A percentile compares a stretch with the other conserved stretches of the same genome.
These are phyloP conservation scores for Forsythia viridissima DNA, from an alignment of 257 asterid genomes.

Conservation along the genomic window DNA sequence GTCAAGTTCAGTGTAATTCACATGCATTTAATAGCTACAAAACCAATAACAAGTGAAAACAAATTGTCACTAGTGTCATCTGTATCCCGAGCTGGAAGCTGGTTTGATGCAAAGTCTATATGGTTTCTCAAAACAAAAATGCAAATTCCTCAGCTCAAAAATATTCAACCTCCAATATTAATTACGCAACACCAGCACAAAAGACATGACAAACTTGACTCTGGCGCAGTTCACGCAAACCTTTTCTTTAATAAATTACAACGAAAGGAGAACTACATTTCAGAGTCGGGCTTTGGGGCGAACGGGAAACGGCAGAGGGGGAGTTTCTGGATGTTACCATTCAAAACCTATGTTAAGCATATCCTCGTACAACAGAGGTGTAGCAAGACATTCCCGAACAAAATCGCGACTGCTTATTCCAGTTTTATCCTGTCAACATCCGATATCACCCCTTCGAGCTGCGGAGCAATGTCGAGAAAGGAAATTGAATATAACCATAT, in stretches of 20 bases:
- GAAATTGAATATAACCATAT: not conserved
- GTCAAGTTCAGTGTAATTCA: too few relatives aligned
- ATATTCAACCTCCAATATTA: too few relatives aligned
- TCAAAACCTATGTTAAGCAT: not conserved
- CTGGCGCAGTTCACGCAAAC: too few relatives aligned
- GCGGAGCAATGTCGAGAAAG: constrained; percentile 19
- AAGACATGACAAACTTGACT: not conserved
- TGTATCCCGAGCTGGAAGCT: too few relatives aligned
- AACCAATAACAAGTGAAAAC: not conserved
- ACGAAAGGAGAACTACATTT: not conserved
- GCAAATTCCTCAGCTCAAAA: too few relatives aligned
- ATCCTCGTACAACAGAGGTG: not conserved
- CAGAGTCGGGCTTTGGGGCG: not conserved
- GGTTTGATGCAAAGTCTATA: too few relatives aligned
- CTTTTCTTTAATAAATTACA: constrained; percentile 11
- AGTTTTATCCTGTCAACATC: constrained; percentile 59
- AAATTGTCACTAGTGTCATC: not conserved
- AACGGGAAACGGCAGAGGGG: not conserved
- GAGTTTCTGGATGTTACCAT: not conserved
- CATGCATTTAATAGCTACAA: not conserved
- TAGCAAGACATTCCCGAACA: not conserved
- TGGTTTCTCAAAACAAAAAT: too few relatives aligned
- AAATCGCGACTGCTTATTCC: constrained; percentile 28
- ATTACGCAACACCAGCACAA: too few relatives aligned
- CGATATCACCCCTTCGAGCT: constrained; percentile 72